phyloP scores from a whole-genome alignment of 2,329 filamentous ascomycete species.

The Leptodontidium sp. region DNA sequence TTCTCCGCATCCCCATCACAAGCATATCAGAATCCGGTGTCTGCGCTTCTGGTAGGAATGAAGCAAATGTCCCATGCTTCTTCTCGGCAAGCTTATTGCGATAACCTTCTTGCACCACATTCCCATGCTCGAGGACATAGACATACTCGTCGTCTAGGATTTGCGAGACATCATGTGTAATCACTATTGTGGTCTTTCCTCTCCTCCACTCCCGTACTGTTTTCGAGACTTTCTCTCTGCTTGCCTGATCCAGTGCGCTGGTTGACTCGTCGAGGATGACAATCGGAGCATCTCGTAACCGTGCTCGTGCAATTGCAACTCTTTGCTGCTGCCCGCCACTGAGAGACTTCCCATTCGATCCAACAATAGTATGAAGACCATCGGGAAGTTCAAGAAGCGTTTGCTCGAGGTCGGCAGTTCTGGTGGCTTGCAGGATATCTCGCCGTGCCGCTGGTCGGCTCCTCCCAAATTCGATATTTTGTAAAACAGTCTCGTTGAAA shows the following conservation, averaged over 20 bases:
- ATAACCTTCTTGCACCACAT: slow-evolving; percentile 73
- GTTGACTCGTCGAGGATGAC: slow-evolving; percentile 90
- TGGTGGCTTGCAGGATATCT: slow-evolving; percentile 68
- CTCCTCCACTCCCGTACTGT: slow-evolving; percentile 79
- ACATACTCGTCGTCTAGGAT: slow-evolving; percentile 78
- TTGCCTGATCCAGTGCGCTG: slow-evolving; percentile 82
- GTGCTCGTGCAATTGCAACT: slow-evolving; percentile 80
- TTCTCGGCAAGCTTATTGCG: slow-evolving; percentile 61
- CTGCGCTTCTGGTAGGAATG: slow-evolving; percentile 47
- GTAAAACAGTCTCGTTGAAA: slow-evolving; percentile 81
- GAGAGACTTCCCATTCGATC: slow-evolving; percentile 71
- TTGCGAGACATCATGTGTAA: slow-evolving; percentile 87
- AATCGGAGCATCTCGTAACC: slow-evolving; percentile 78
- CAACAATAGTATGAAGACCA: slow-evolving; percentile 76
- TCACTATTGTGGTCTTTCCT: slow-evolving; percentile 88
- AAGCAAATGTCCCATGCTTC: slow-evolving; percentile 56
- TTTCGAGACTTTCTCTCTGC: slow-evolving; percentile 72
- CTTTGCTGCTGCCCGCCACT: slow-evolving; percentile 89
- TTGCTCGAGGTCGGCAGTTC: slow-evolving; percentile 73
- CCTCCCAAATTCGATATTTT: slow-evolving; percentile 80
- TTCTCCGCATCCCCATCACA: slow-evolving; percentile 6
- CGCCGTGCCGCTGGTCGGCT: slow-evolving; percentile 58
- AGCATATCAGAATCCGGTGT: not conserved
- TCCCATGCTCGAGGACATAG: slow-evolving; percentile 78
- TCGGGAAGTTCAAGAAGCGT: slow-evolving; percentile 72